These are phyloP conservation scores for Volvox reticuliferus DNA, from an alignment of 139 green algal species.

Conservation along the genomic window DNA sequence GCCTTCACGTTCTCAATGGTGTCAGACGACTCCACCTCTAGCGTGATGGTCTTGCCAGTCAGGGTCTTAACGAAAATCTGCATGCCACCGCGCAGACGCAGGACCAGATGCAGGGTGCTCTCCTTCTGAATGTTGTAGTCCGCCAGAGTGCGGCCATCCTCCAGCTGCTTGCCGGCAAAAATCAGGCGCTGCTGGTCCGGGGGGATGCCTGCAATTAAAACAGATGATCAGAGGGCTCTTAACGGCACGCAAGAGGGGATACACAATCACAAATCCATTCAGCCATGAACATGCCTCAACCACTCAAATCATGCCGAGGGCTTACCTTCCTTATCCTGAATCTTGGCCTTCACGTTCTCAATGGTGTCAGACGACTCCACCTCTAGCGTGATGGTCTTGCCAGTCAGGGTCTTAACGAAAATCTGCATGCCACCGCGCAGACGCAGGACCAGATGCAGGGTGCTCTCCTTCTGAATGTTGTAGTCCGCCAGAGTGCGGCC, in stretches of 20 bases:
- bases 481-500: conserved; percentile 95
- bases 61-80: conserved; percentile 96
- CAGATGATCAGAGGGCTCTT: background rate
- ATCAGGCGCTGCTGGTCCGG: conserved; percentile 96
- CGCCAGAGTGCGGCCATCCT: conserved; percentile 90
- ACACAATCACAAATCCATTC: too few relatives aligned
- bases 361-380: too few relatives aligned
- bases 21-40: conserved; percentile 87
- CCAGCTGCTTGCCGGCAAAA: conserved; percentile 96
- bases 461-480: conserved; percentile 94
- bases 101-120: conserved; percentile 82
- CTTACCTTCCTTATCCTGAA: too few relatives aligned
- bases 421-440: too few relatives aligned
- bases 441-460: conserved; percentile 81
- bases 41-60: conserved; percentile 96
- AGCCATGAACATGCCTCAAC: too few relatives aligned
- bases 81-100: conserved; percentile 84
- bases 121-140: conserved; percentile 95
- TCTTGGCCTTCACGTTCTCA: too few relatives aligned
- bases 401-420: too few relatives aligned
- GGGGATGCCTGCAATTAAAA: conserved; percentile 77
- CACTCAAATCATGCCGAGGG: too few relatives aligned
- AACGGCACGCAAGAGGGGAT: too few relatives aligned
- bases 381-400: too few relatives aligned
- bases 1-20: conserved; percentile 90